Evolutionary conservation across 129 eudicot genomes (phyloP), one percentile per base, ranked within the genome.

Genomic region (Glebionis coronaria): DNA sequence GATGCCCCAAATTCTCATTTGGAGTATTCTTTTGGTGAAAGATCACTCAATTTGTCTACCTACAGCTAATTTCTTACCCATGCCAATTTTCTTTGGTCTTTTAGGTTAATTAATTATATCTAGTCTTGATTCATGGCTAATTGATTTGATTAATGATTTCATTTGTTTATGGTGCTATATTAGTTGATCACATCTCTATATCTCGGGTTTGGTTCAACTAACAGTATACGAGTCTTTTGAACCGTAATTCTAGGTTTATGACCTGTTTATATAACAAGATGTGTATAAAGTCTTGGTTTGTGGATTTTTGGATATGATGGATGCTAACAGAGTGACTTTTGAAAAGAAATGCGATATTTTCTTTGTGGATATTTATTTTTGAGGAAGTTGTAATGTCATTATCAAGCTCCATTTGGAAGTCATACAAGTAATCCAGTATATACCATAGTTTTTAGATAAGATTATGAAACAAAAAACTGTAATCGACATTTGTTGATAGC

Each of bases 11-110:
- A 76, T 61, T 74, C 85, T 57, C 81, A 67, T 55, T 68, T 84
- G 89, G 89, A 80, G 67, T 67, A 65, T 77, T 61, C 73, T 18
- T 80, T 63, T 84, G 84, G 86, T 50, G 91, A 75, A 82, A 82
- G 67, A 53, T 68, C 80, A 61, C 73, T 59, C 66, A 82, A 59
- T 70, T 80, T 75, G 80, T 82, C 76, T 70, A 73, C 74, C 74
- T 80, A 67, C 25, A 65, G 74, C 77, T 78, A 29, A 65, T 58
- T 65, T 64, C 9, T 4, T 69, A 56, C 64, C n/a, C n/a, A n/a
- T n/a, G n/a, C n/a, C 1, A 19, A 12, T 42, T 28, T 58, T 69
- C 46, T 61, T 29, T 42, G 53, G 42, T 11, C 12, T 65, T 55
- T 18, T 67, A 73, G 82, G 67, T 16, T 61, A 18, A 35, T 65